Evolutionary conservation across 164 flowering plant species (phyloP).

Genomic region (Protea cynaroides): DNA sequence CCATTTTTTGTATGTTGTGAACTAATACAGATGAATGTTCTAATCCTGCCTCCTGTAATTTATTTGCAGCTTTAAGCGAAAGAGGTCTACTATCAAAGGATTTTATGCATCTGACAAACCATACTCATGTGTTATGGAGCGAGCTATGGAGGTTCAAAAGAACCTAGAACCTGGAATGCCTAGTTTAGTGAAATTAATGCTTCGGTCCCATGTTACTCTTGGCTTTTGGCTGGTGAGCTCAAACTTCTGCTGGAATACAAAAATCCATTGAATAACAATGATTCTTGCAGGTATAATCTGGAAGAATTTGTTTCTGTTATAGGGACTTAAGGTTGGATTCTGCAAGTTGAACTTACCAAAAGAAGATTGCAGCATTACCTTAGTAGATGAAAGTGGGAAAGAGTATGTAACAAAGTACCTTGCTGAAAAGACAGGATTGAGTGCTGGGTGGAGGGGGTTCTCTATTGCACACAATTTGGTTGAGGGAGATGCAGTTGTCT

Average conservation of each 20-base stretch:
- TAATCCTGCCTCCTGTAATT: neutral
- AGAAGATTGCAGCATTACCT: constrained; percentile 16
- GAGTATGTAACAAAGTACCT: constrained; percentile 14
- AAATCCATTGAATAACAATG: neutral
- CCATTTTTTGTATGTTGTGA: neutral
- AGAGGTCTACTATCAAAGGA: neutral
- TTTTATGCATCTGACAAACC: constrained; percentile 1
- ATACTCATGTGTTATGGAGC: constrained; percentile 13
- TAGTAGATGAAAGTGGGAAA: constrained; percentile 30
- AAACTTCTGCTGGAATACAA: neutral
- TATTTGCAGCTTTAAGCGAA: constrained; percentile 3
- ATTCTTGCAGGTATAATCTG: neutral
- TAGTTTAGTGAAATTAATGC: constrained; percentile 34
- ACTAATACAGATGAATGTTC: neutral
- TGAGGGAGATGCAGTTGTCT: constrained; percentile 29
- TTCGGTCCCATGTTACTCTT: constrained; percentile 31
- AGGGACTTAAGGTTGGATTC: constrained; percentile 25
- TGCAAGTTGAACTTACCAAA: constrained; percentile 23
- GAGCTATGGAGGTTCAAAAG: constrained; percentile 34
- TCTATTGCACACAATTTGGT: constrained; percentile 23
- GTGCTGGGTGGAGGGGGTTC: constrained; percentile 35
- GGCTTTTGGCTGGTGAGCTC: constrained; percentile 40
- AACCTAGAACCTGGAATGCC: constrained; percentile 22
- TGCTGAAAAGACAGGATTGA: constrained; percentile 16
- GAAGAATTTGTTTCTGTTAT: constrained; percentile 2